Base-by-base conservation (phyloP, 768 basidiomycete genomes). In the Kwoniella botswanensis region DNA sequence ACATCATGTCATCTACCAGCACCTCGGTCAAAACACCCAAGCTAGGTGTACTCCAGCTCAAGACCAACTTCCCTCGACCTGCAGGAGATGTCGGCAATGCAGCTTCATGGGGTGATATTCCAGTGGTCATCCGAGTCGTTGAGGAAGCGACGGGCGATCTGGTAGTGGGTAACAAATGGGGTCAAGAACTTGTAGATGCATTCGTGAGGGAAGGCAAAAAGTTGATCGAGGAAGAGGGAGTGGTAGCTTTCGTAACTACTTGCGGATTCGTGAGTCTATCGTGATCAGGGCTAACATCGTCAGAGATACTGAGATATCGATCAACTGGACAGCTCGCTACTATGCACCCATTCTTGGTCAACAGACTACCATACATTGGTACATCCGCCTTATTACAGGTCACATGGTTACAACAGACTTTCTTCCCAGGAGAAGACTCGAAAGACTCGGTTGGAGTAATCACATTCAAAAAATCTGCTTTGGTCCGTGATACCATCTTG, bases 1-100 rank as follows among this genome's bases (percentile, higher is more conserved):
- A 21, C 54, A 55, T 55, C 4, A 59, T 59, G 57, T 59, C 57
- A 13, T 59, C 57, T 22, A 24, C 57, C 12, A 59, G 29, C 24
- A 55, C 54, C 57, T 42, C n/a, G n/a, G 54, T 13, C 13, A 42
- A 50, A 66, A 58, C 59, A 17, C 74, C 74, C 4, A 75, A 75
- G 55, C 63, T 77, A 18, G 76, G 76, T 56, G 73, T 77, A 15
- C 68, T 77, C 5, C 76, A 78, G 62, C 70, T 78, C 52, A 74
- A 76, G 52, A 78, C 76, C 4, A 56, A 58, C 18, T 78, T 78
- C 53, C 72, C 74, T 44, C 63, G 76, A 61, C 76, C 76, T 13
- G 65, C 71, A 21, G 76, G 76, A 26, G 76, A 78, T 65, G 72
- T 74, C 2, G 71, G 68, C 18, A 68, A 78, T 56, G 42, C 65